Evolutionary conservation across 1,139 yeast genomes (phyloP), one percentile per base, ranked within the genome.

Genomic region (Kazachstania sp.): DNA sequence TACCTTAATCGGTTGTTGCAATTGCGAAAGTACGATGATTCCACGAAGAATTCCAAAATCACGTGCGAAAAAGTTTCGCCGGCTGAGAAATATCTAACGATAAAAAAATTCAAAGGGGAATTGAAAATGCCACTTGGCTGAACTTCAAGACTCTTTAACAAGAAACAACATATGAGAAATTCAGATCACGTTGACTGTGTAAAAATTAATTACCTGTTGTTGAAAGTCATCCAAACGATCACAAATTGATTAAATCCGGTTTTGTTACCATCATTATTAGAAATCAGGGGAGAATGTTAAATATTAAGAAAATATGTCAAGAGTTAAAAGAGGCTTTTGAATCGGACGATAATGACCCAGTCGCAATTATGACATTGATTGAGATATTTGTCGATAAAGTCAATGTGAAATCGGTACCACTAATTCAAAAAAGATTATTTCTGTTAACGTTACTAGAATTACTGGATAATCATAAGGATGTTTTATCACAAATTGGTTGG

Each of bases 401-500:
- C 8, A 49, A 52, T 39, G 42, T 39, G 11, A 51, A 51, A 16
- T 16, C 34, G 4, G 52, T 51, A 4, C 46, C 45, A 4, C n/a
- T 19, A n/a, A 74, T 69, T 0, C 87, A 85, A 49, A 74, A 78
- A 45, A 72, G 69, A 11, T 45, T 50, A 45, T 56, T 78, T 13
- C 57, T 82, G 43, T 61, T 58, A 3, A 63, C 68, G 9, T 61
- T 87, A 28, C 61, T 70, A 41, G 51, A 47, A 7, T 47, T 47
- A 28, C 34, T 60, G 7, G 49, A 50, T 18, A 41, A 45, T 3
- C 39, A 54, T 29, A 50, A 54, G 5, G 51, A 52, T 2, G 43
- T 54, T 35, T 52, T 53, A 2, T 47, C 49, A 3, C 85, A 83
- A 56, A 78, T 87, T 51, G 95, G 95, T 2, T 88, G 97, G 97